phyloP scores from a whole-genome alignment of 805 yeast species.

The Nakazawaea wickerhamii region DNA sequence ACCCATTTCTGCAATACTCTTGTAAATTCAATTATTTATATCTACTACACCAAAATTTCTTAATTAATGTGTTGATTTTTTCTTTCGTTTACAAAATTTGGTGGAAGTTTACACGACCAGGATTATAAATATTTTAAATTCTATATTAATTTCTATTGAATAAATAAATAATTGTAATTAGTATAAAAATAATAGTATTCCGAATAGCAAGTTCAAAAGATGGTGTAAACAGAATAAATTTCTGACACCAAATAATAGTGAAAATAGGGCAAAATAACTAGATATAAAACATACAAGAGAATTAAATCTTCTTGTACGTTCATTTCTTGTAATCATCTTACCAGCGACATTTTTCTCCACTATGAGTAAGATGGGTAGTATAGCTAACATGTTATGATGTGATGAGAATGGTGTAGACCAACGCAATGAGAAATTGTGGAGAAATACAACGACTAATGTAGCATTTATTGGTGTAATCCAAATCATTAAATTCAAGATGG shows the following conservation, averaged over 20 bases:
- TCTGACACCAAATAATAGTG: conserved; percentile 69
- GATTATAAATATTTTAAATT: no score
- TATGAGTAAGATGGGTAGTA: conserved; percentile 63
- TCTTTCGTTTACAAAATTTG: no score
- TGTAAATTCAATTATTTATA: not conserved
- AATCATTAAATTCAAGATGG: conserved; percentile 60
- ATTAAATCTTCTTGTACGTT: conserved; percentile 20
- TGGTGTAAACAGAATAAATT: conserved; percentile 85
- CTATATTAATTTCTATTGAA: no score
- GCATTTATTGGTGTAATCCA: conserved; percentile 77
- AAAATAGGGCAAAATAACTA: conserved; percentile 51
- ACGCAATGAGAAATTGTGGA: conserved; percentile 68
- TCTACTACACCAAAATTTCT: not conserved
- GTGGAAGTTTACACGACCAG: not conserved
- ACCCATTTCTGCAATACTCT: conserved; percentile 43
- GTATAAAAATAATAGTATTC: conserved; percentile 13
- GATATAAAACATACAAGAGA: conserved; percentile 26
- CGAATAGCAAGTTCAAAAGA: conserved; percentile 51
- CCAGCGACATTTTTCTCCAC: conserved; percentile 51
- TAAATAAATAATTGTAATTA: not conserved
- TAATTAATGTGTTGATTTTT: not conserved
- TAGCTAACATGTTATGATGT: conserved; percentile 77
- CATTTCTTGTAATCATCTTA: conserved; percentile 36
- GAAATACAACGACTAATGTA: conserved; percentile 75
- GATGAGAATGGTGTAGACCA: conserved; percentile 86